These are phyloP conservation scores for Cocos nucifera DNA, from an alignment of 176 grass and related monocot species.

Conservation along the genomic window DNA sequence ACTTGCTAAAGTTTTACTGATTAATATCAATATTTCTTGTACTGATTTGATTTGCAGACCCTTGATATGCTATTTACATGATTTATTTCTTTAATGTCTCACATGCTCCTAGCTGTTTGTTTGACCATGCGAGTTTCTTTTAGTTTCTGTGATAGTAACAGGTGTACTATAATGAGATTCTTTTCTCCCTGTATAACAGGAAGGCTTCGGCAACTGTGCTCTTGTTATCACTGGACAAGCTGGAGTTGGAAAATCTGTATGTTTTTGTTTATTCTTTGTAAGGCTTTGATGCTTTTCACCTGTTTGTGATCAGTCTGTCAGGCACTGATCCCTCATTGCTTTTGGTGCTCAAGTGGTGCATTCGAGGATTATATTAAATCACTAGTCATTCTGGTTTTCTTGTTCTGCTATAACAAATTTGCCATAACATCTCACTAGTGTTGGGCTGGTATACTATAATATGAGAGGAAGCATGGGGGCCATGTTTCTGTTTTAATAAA, in stretches of 20 bases:
- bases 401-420: too few species aligned
- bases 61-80: background rate
- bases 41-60: too few species aligned
- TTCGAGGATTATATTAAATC: too few species aligned
- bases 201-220: constrained; percentile 45
- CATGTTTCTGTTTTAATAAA: too few species aligned
- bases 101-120: background rate
- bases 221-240: constrained; percentile 86
- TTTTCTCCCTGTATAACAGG: constrained; percentile 31
- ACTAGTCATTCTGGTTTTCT: too few species aligned
- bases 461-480: too few species aligned
- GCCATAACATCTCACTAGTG: too few species aligned
- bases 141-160: background rate
- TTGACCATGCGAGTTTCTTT: background rate
- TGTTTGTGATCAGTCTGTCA: background rate
- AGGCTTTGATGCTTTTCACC: background rate
- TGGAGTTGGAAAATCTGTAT: constrained; percentile 95
- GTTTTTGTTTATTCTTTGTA: constrained; percentile 14
- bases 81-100: background rate
- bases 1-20: too few species aligned
- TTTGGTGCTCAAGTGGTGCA: background rate
- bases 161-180: constrained; percentile 18
- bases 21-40: too few species aligned
- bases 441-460: too few species aligned
- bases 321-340: background rate